These are phyloP conservation scores for Cercospora canescens DNA, from an alignment of 2,329 filamentous ascomycete species.

Conservation along the genomic window DNA sequence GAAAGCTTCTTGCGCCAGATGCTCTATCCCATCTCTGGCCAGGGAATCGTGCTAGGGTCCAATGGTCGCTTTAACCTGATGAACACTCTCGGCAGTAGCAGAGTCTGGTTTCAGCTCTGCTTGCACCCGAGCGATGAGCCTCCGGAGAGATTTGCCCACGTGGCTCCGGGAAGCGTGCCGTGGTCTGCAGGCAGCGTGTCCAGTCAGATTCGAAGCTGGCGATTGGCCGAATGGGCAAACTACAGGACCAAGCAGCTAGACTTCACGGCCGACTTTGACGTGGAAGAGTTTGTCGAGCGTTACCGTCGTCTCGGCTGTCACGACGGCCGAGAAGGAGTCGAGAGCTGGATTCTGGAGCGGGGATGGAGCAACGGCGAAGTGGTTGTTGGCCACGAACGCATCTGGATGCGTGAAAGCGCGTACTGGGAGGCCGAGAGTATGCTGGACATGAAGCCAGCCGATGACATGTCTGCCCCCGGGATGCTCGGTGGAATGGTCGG, in stretches of 20 bases:
- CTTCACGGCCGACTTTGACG: conserved; percentile 94
- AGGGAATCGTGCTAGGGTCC: conserved; percentile 79
- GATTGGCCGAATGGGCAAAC: conserved; percentile 95
- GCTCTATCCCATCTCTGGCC: conserved; percentile 73
- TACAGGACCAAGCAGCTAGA: conserved; percentile 86
- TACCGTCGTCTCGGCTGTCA: conserved; percentile 83
- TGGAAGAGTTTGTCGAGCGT: conserved; percentile 84
- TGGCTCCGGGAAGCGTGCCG: conserved; percentile 71
- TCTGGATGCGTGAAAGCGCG: conserved; percentile 91
- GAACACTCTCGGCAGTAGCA: conserved; percentile 73
- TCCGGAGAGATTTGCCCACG: conserved; percentile 70
- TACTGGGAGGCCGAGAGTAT: conserved; percentile 99
- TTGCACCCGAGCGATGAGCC: conserved; percentile 88
- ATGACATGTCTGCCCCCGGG: conserved; percentile 36
- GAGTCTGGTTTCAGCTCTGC: conserved; percentile 92
- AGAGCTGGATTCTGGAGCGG: conserved; percentile 89
- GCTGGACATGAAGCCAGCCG: conserved; percentile 79
- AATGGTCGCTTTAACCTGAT: conserved; percentile 77
- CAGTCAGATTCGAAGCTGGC: conserved; percentile 88
- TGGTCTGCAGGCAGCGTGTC: conserved; percentile 96
- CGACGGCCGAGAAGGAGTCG: conserved; percentile 87
- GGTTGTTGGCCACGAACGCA: conserved; percentile 81
- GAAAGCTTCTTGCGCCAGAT: conserved; percentile 81
- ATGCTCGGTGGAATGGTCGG: conserved; percentile 54
- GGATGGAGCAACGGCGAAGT: conserved; percentile 99